Base-by-base conservation (phyloP, 768 basidiomycete genomes). In the Sarcomyxa edulis region DNA sequence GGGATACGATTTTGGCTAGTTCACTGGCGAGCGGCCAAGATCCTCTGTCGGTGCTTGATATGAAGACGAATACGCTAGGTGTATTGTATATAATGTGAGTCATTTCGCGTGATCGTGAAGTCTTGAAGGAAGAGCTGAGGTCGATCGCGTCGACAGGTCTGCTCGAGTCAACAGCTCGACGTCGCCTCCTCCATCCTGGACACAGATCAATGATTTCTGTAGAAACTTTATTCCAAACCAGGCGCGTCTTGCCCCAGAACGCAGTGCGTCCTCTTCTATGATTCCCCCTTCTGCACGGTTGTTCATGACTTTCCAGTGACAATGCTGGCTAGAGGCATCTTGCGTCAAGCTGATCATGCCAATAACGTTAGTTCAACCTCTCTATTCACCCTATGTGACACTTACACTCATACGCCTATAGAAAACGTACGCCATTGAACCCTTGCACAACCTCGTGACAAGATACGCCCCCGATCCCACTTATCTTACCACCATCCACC, bases 1-100 rank as follows among this genome's bases (percentile, higher is more conserved):
- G 74, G 21, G 82, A 84, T 15, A 52, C 64, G 11, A 62, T 81
- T 33, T 64, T 86, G 4, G 67, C 76, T 4, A 70, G 74, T 45
- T 44, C 66, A 8, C 52, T 85, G 6, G 54, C 71, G 0, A 68
- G 69, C 32, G 84, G 80, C 3, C 73, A 79, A 46, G 87, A 91
- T 55, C 88, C 88, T 7, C 51, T 91, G 35, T 40, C 59, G 3
- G 53, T 82, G 7, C 59, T 91, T 24, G 71, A 81, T 49, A 56
- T 76, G 18, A 56, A 62, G 21, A 51, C 49, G 21, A 73, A 86
- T 53, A 81, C 84, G 1, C 55, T 90, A 3, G 82, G 78, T 0
- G 70, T 78, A 28, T 56, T 90, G 28, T 83, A 78, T 48, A 84
- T 91, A 30, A 53, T 91, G 87, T 89, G 48, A 60, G 83, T 66